Percentiles rank a stretch among this genome's conserved stretches.
phyloP scores from a whole-genome alignment of 2,329 filamentous ascomycete genomes.

The Colletotrichum sp. region DNA sequence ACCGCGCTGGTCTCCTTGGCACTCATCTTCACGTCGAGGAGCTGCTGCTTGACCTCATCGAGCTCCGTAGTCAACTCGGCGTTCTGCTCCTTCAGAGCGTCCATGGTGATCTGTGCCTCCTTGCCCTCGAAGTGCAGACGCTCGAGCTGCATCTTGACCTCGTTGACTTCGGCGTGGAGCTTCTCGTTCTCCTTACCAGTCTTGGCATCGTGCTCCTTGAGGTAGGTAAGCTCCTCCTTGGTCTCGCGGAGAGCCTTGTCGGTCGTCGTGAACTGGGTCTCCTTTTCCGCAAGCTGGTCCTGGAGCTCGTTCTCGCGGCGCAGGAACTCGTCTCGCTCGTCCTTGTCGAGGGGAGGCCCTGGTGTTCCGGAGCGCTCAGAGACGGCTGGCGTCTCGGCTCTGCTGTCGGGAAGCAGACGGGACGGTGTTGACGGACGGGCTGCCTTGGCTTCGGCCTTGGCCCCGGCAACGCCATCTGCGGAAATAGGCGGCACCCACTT shows the following conservation, averaged over 20 bases:
- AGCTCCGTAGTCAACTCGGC: conserved; percentile 88
- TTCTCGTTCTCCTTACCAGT: conserved; percentile 90
- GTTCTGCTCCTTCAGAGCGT: conserved; percentile 95
- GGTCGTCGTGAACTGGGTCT: conserved; percentile 77
- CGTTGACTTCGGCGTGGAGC: conserved; percentile 84
- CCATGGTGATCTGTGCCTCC: conserved; percentile 97
- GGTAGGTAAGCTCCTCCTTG: conserved; percentile 82
- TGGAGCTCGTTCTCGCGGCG: conserved; percentile 96
- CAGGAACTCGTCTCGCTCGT: conserved; percentile 95
- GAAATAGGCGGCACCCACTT: conserved; percentile 77
- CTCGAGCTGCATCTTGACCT: conserved; percentile 95
- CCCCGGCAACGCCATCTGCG: conserved; percentile 50
- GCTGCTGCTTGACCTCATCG: conserved; percentile 94
- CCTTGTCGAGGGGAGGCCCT: conserved; percentile 87
- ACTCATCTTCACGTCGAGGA: conserved; percentile 95
- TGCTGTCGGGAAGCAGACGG: conserved; percentile 58
- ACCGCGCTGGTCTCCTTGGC: conserved; percentile 91
- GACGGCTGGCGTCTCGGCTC: conserved; percentile 66
- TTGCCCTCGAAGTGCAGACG: conserved; percentile 95
- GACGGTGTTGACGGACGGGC: conserved; percentile 59
- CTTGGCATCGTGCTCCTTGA: conserved; percentile 86
- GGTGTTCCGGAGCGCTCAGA: conserved; percentile 88
- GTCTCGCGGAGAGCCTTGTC: conserved; percentile 83
- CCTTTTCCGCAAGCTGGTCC: conserved; percentile 93
- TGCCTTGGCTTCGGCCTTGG: conserved; percentile 45